These are phyloP conservation scores for Cryptosporidium baileyi DNA, from an alignment of 169 alveolate genomes.

Conservation along the genomic window DNA sequence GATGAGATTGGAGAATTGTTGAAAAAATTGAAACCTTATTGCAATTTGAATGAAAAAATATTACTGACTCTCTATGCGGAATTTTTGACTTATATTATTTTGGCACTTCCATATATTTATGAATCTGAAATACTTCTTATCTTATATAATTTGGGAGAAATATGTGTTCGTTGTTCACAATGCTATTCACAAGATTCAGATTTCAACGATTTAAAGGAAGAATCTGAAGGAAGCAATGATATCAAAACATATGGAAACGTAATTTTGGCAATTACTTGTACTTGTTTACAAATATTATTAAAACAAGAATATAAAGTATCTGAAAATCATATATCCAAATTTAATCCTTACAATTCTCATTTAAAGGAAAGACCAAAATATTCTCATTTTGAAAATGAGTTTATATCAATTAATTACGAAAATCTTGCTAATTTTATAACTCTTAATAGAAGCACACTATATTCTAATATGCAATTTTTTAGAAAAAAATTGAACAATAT, in stretches of 20 bases:
- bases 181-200: no score
- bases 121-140: constrained; percentile 47
- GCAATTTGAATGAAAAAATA: neutral
- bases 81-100: constrained; percentile 35
- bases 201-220: neutral
- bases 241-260: neutral
- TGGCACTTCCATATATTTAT: constrained; percentile 42
- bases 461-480: neutral
- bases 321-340: constrained; percentile 28
- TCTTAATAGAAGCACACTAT: neutral
- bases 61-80: constrained; percentile 26
- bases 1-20: constrained; percentile 15
- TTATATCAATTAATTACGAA: neutral
- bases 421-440: constrained; percentile 3
- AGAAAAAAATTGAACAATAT: neutral
- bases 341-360: constrained; percentile 25
- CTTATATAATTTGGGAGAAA: constrained; percentile 48
- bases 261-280: constrained; percentile 21
- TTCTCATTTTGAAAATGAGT: constrained; percentile 23
- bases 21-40: neutral
- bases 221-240: neutral
- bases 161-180: constrained; percentile 46
- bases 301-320: constrained; percentile 40
- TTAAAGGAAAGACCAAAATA: constrained; percentile 42
- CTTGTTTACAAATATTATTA: constrained; percentile 13